phyloP scores from a whole-genome alignment of 768 basidiomycete species.

The Xerocomus brunneocitrinus region DNA sequence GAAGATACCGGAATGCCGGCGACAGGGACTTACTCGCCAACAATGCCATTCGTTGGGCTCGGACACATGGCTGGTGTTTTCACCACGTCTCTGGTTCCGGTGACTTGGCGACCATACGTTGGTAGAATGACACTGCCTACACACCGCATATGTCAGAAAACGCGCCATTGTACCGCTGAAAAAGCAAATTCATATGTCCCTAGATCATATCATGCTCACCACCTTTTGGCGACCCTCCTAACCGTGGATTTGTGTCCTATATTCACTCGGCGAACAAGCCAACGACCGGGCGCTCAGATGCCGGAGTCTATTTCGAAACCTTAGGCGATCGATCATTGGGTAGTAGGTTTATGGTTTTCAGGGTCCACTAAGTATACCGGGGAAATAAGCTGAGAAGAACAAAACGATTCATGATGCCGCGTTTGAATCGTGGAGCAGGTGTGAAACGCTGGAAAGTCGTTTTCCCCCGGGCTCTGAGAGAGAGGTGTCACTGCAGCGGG shows the following conservation, averaged over 20 bases:
- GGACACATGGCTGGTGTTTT: background rate
- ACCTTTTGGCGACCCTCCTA: background rate
- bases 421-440: background rate
- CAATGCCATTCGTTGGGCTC: background rate
- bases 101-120: background rate
- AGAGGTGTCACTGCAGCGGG: background rate
- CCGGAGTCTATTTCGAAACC: background rate
- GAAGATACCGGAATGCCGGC: background rate
- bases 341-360: background rate
- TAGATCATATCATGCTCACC: background rate
- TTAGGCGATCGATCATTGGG: background rate
- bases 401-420: background rate
- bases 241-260: background rate
- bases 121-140: slow-evolving; percentile 2
- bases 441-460: background rate
- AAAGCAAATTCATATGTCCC: background rate
- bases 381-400: background rate
- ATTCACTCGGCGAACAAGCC: slow-evolving; percentile 10
- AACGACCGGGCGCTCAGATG: slow-evolving; percentile 6
- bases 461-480: background rate
- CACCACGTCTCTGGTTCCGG: background rate
- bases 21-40: background rate
- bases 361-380: background rate
- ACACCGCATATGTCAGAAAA: slow-evolving; percentile 1
- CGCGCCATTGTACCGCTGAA: background rate